These are phyloP conservation scores for Selaginella tamariscina DNA, from an alignment of 75 land plant species.

Conservation along the genomic window DNA sequence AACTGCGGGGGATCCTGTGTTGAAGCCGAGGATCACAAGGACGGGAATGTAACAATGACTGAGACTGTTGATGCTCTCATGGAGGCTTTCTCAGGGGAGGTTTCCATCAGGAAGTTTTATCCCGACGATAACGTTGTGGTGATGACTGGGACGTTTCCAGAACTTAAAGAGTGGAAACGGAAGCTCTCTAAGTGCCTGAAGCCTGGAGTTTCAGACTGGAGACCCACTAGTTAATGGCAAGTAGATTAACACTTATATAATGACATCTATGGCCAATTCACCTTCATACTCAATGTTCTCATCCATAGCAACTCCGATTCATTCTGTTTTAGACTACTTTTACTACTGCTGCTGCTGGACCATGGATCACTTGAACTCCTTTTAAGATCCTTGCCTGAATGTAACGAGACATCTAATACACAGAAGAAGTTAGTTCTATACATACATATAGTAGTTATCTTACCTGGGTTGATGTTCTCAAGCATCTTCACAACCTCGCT, in stretches of 20 bases:
- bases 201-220: background rate
- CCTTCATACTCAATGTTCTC: too few relatives aligned
- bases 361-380: too few relatives aligned
- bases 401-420: too few relatives aligned
- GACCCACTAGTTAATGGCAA: background rate
- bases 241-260: too few relatives aligned
- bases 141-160: conserved; percentile 3
- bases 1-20: conserved; percentile 88
- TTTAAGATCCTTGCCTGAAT: too few relatives aligned
- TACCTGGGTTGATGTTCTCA: background rate
- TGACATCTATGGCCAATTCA: too few relatives aligned
- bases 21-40: conserved; percentile 41
- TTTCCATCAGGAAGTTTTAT: background rate
- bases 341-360: too few relatives aligned
- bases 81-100: background rate
- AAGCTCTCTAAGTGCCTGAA: conserved; percentile 4
- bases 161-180: background rate
- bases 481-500: background rate
- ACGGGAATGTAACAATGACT: background rate
- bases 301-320: too few relatives aligned
- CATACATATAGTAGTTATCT: too few relatives aligned
- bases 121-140: background rate
- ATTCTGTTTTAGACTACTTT: too few relatives aligned
- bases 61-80: background rate
- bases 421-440: too few relatives aligned